Evolutionary conservation across 345 rosid genomes (phyloP).

Genomic region (Moricandia arvensis): DNA sequence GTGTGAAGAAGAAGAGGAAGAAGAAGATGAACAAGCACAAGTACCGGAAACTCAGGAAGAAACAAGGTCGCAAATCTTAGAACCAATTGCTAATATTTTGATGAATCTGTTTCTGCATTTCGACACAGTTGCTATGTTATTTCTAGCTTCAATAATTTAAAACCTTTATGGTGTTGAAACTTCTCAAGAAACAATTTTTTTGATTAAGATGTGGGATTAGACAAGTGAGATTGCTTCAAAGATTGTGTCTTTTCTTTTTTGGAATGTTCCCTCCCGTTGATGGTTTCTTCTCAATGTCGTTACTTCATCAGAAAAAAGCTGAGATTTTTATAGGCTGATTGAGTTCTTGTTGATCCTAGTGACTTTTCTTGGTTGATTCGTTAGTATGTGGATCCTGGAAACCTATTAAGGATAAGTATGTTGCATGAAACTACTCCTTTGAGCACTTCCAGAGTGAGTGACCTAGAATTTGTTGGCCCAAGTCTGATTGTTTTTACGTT

Average conservation of each 20-base stretch:
- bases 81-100: neutral
- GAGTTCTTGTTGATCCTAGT: neutral
- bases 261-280: neutral
- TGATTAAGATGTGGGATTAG: neutral
- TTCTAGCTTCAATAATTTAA: neutral
- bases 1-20: conserved; percentile 97
- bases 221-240: neutral
- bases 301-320: neutral
- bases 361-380: neutral
- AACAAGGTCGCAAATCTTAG: conserved; percentile 55
- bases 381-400: neutral
- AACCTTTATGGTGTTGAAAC: neutral
- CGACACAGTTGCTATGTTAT: neutral
- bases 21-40: conserved; percentile 97
- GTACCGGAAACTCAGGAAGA: conserved; percentile 79
- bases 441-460: neutral
- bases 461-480: neutral
- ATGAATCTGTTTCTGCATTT: neutral
- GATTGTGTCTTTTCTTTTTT: neutral
- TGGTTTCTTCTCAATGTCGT: neutral
- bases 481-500: neutral
- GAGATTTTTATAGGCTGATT: neutral
- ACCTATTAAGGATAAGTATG: neutral
- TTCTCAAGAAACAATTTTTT: neutral
- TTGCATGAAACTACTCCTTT: neutral